Percentiles rank a stretch among this genome's conserved stretches.
Evolutionary conservation across 1,139 yeast species (phyloP).

Genomic region (Diutina neorugosa): DNA sequence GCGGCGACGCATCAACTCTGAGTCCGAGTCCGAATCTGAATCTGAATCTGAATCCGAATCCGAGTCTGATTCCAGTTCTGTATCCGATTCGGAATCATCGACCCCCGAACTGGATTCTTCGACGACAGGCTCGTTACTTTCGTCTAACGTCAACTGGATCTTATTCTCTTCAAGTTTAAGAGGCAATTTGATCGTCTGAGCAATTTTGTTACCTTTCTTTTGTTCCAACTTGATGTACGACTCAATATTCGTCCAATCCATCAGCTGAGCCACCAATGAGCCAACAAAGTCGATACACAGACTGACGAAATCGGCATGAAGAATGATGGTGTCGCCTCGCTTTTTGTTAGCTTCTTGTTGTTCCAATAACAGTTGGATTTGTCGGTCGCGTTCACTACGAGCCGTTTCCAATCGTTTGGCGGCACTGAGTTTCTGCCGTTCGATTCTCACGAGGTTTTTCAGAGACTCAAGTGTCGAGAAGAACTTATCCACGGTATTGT

Average conservation of each 20-base stretch:
- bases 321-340: constrained; percentile 66
- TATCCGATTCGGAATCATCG: constrained; percentile 6
- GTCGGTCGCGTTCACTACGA: constrained; percentile 56
- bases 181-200: constrained; percentile 52
- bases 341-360: constrained; percentile 54
- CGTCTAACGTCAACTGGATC: constrained; percentile 48
- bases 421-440: constrained; percentile 68
- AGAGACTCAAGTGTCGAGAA: constrained; percentile 81
- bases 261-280: constrained; percentile 60
- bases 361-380: constrained; percentile 52
- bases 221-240: constrained; percentile 62
- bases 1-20: constrained; percentile 10
- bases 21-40: constrained; percentile 18
- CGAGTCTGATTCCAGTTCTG: constrained; percentile 7
- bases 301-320: constrained; percentile 60
- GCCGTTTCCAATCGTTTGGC: constrained; percentile 66
- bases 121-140: constrained; percentile 15
- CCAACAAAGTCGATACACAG: constrained; percentile 61
- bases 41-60: constrained; percentile 11
- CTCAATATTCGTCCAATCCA: constrained; percentile 93
- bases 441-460: constrained; percentile 58
- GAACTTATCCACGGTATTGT: constrained; percentile 68
- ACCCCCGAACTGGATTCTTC: constrained; percentile 8
- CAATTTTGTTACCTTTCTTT: constrained; percentile 49
- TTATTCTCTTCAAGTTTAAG: constrained; percentile 61